These are phyloP conservation scores for Diplodia sapinea DNA, from an alignment of 2,329 filamentous ascomycete species.

Conservation along the genomic window DNA sequence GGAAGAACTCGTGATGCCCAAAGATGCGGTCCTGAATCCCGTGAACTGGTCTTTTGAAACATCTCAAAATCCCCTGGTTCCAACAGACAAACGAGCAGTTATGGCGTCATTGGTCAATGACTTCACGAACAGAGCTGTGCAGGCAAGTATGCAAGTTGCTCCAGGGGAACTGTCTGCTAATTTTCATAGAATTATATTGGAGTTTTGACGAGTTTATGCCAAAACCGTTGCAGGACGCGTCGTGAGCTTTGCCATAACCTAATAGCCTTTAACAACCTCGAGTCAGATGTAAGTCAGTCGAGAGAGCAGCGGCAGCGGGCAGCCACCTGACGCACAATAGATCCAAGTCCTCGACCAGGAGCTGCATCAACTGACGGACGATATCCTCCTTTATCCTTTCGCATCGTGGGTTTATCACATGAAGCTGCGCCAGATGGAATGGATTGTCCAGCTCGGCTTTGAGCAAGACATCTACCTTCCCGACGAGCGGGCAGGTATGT, in stretches of 20 bases:
- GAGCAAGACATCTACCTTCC: constrained; percentile 88
- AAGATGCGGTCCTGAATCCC: constrained; percentile 72
- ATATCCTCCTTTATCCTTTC: constrained; percentile 71
- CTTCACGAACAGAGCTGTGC: constrained; percentile 62
- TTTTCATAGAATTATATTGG: constrained; percentile 76
- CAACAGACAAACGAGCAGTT: constrained; percentile 74
- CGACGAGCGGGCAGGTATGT: constrained; percentile 86
- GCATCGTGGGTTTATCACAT: constrained; percentile 90
- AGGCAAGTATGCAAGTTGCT: constrained; percentile 41
- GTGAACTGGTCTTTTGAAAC: constrained; percentile 76
- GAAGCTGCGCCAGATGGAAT: constrained; percentile 87
- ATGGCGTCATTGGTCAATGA: constrained; percentile 76
- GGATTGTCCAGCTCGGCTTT: constrained; percentile 89
- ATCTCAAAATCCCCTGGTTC: constrained; percentile 50
- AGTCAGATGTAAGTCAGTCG: constrained; percentile 66
- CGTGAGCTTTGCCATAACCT: constrained; percentile 86
- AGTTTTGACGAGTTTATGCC: constrained; percentile 80
- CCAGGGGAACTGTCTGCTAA: constrained; percentile 43
- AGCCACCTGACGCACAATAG: constrained; percentile 37
- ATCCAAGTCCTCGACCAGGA: constrained; percentile 74
- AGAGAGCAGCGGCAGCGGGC: background rate
- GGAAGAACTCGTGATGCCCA: constrained; percentile 75
- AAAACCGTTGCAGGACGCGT: constrained; percentile 89
- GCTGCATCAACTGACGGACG: constrained; percentile 64
- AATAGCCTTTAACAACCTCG: constrained; percentile 81